Base-by-base conservation (phyloP, 1,284 basidiomycete genomes). In the Cryptococcus sp. region DNA sequence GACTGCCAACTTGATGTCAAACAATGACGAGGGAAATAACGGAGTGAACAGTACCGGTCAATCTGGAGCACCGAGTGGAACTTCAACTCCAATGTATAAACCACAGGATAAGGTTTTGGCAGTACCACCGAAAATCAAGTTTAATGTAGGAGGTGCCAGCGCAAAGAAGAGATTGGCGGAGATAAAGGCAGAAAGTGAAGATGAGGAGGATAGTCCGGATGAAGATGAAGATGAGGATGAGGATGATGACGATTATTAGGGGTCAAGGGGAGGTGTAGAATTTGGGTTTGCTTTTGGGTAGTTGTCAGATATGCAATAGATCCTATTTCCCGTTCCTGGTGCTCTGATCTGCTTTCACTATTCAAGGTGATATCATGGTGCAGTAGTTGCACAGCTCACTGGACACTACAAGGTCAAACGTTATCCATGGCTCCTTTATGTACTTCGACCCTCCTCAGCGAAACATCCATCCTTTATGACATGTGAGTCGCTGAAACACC, bases 31-130 rank as follows among this genome's bases (percentile, higher is more conserved):
- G 11, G 52, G 49, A 47, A 50, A 52, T 37, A 49, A 50, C 11
- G 52, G 46, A 23, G 23, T 23, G 23, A 23, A 23, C 23, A 44
- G 33, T 10, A 44, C 45, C 41, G 54, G 58, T 5, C 56, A 62
- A 44, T 53, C 46, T 34, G 53, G 45, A 10, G 46, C 41, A 11
- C 32, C 52, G 53, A 72, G 69, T 51, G 73, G 74, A 33, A 68
- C 65, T 35, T 66, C 64, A 53, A 75, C 73, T 36, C 73, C 73
- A 1, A 75, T 75, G 71, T 73, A 66, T 63, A 73, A 73, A 54
- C 56, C 62, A 23, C 61, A 62, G 10, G 46, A 56, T n/a, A 48
- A 51, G 30, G 45, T 56, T 11, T 58, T 55, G 13, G 63, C 50
- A 45, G 52, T 59, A 10, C 57, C 58, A 6, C 61, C 64, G 10